Evolutionary conservation across 148 eudicot genomes (phyloP).

Genomic region (Rhododendron williamsianum): DNA sequence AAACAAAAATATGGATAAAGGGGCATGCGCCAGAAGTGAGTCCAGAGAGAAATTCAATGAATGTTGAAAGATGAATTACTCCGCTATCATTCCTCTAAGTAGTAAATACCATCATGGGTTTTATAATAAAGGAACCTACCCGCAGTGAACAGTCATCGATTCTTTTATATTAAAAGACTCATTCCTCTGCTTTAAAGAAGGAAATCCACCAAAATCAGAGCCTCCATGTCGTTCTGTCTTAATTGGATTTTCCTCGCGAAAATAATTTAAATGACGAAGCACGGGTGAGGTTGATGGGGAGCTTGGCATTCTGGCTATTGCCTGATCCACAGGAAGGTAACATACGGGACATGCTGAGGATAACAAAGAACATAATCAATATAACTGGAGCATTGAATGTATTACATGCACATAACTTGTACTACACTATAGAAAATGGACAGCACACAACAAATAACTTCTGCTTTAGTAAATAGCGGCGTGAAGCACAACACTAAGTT

Average conservation of each 20-base stretch:
- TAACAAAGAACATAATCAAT: constrained; percentile 15
- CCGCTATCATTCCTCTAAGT: neutral
- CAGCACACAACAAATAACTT: neutral
- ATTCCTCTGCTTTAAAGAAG: constrained; percentile 71
- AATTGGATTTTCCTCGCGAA: constrained; percentile 46
- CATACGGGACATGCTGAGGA: constrained; percentile 88
- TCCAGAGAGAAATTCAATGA: neutral
- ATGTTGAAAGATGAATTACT: neutral
- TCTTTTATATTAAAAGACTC: constrained; percentile 66
- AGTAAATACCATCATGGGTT: neutral
- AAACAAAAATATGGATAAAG: neutral
- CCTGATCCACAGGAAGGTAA: constrained; percentile 78
- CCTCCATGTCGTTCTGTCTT: constrained; percentile 71
- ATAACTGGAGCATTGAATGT: neutral
- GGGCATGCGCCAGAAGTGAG: constrained; percentile 4
- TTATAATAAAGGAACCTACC: constrained; percentile 38
- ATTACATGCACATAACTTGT: neutral
- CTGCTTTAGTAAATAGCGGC: neutral
- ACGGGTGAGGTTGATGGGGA: constrained; percentile 70
- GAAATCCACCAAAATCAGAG: constrained; percentile 86
- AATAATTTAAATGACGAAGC: constrained; percentile 65
- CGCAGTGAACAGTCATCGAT: constrained; percentile 93
- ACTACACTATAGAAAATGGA: neutral
- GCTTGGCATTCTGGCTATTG: constrained; percentile 70
- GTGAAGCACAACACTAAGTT: neutral